Evolutionary conservation across 768 basidiomycete species (phyloP).

Genomic region (Cystofilobasidium macerans): DNA sequence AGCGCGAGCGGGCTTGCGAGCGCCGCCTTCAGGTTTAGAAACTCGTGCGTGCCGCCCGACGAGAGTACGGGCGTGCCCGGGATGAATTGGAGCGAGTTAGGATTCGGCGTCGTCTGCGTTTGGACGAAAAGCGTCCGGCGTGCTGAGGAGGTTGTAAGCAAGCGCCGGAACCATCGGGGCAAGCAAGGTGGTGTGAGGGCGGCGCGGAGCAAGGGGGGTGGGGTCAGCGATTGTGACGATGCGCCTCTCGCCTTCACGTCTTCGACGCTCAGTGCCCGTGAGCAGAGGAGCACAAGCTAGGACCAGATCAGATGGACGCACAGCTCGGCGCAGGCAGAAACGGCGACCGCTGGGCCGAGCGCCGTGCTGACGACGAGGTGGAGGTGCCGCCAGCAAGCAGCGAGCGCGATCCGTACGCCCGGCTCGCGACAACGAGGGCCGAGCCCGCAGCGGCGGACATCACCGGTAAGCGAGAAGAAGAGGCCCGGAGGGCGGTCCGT

Average conservation of each 20-base stretch:
- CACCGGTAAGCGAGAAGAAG: neutral
- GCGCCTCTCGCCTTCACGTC: no score
- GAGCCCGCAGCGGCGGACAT: no score
- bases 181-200: conserved; percentile 17
- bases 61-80: conserved; percentile 82
- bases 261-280: no score
- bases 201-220: no score
- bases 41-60: conserved; percentile 74
- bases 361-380: neutral
- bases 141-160: neutral
- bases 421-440: neutral
- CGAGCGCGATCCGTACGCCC: neutral
- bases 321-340: no score
- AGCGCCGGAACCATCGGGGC: neutral
- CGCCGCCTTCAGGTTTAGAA: conserved; percentile 76
- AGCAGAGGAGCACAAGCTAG: no score
- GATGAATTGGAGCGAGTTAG: conserved; percentile 95
- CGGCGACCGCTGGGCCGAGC: no score
- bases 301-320: no score
- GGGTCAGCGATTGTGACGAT: no score
- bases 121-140: conserved; percentile 59
- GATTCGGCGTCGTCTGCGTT: conserved; percentile 93
- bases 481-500: neutral
- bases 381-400: neutral
- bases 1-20: conserved; percentile 88